Conservation (phyloP, 2,329 filamentous ascomycete genomes). For the Daldinia sp. region DNA sequence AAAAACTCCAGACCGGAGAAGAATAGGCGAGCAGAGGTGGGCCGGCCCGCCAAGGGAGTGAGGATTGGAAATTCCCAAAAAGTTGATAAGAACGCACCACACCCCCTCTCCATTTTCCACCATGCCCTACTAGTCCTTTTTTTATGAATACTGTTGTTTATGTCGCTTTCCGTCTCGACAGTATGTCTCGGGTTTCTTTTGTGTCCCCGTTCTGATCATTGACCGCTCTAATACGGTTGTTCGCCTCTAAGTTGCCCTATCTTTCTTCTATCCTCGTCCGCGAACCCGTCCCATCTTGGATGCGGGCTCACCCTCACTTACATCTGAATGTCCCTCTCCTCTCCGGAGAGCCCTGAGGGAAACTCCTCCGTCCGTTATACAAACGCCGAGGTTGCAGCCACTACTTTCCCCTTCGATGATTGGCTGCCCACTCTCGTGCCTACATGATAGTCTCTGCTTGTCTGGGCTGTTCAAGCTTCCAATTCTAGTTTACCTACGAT, state of each 20-base stretch:
- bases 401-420: slow-evolving; percentile 32
- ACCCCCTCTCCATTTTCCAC: slow-evolving; percentile 40
- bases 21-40: slow-evolving; percentile 32
- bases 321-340: slow-evolving; percentile 33
- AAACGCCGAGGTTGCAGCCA: slow-evolving; percentile 39
- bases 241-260: not conserved
- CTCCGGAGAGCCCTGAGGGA: slow-evolving; percentile 31
- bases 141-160: slow-evolving; percentile 33
- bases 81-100: slow-evolving; percentile 46
- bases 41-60: slow-evolving; percentile 41
- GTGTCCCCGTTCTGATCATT: slow-evolving; percentile 33
- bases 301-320: slow-evolving; percentile 26
- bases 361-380: slow-evolving; percentile 34
- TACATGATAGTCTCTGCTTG: slow-evolving; percentile 39
- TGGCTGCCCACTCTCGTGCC: slow-evolving; percentile 36
- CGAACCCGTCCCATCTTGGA: slow-evolving; percentile 24
- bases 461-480: slow-evolving; percentile 30
- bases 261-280: slow-evolving; percentile 5
- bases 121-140: slow-evolving; percentile 28
- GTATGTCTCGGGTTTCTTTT: slow-evolving; percentile 39
- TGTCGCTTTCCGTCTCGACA: slow-evolving; percentile 41
- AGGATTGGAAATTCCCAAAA: slow-evolving; percentile 38
- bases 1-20: slow-evolving; percentile 10
- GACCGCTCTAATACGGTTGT: slow-evolving; percentile 29
- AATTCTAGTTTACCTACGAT: slow-evolving; percentile 39